These are phyloP conservation scores for Aegilops umbellulata DNA, from an alignment of 176 grass and related monocot species.

Conservation along the genomic window DNA sequence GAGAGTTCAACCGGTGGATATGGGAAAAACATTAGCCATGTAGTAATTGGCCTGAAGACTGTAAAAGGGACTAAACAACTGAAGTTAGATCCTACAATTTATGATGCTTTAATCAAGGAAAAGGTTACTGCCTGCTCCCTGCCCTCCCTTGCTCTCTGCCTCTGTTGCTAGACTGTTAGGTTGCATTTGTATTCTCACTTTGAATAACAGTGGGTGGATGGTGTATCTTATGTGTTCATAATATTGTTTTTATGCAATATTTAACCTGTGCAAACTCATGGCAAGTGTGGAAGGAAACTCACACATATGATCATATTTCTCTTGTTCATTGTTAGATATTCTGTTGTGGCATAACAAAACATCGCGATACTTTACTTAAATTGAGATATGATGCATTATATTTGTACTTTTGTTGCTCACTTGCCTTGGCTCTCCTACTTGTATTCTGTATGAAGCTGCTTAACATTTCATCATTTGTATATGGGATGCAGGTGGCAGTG, in stretches of 20 bases:
- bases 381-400: background rate
- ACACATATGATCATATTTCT: background rate
- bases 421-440: constrained; percentile 14
- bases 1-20: constrained; percentile 84
- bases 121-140: constrained; percentile 47
- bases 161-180: background rate
- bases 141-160: background rate
- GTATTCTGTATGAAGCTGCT: constrained; percentile 13
- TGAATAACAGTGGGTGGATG: background rate
- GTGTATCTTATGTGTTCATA: constrained; percentile 3
- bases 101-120: constrained; percentile 98
- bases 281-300: background rate
- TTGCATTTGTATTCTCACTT: constrained; percentile 6
- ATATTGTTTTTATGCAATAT: background rate
- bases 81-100: constrained; percentile 92
- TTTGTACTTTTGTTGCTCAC: constrained; percentile 8
- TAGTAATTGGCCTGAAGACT: constrained; percentile 91
- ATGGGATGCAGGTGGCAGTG: constrained; percentile 60
- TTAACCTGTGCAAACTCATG: background rate
- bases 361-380: background rate
- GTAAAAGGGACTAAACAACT: constrained; percentile 96
- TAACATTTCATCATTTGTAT: constrained; percentile 26
- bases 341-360: background rate
- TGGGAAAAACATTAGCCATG: constrained; percentile 82
- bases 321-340: background rate